A percentile compares a stretch with the other conserved stretches of the same genome.
Conservation (phyloP, 805 yeast genomes). For the Ascoidea rubescens region DNA sequence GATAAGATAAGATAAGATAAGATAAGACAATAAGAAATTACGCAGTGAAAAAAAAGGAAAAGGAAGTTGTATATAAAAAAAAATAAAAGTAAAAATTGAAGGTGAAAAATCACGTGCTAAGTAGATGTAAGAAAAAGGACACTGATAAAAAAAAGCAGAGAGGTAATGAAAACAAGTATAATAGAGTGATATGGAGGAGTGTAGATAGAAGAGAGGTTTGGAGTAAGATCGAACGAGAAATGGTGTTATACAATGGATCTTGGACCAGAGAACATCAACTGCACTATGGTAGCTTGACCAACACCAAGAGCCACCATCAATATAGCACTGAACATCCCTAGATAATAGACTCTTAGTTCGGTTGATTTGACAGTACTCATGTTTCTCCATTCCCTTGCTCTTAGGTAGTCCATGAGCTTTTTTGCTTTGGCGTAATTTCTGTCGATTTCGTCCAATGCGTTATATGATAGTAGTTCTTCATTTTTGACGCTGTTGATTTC, state of each 20-base stretch:
- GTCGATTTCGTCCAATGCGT: conserved; percentile 43
- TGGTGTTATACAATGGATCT: conserved; percentile 15
- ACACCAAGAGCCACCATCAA: conserved; percentile 68
- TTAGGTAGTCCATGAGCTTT: conserved; percentile 66
- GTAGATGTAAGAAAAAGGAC: too few relatives aligned
- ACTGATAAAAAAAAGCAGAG: too few relatives aligned
- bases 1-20: too few relatives aligned
- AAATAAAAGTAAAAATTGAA: too few relatives aligned
- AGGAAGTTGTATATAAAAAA: neutral
- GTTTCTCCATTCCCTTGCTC: conserved; percentile 94
- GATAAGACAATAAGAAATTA: too few relatives aligned
- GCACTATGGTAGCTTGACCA: conserved; percentile 70
- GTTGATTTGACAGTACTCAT: conserved; percentile 82
- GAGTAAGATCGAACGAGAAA: neutral
- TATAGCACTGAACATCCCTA: conserved; percentile 55
- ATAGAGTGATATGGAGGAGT: too few relatives aligned
- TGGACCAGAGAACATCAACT: conserved; percentile 44
- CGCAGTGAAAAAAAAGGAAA: too few relatives aligned
- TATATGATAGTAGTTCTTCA: conserved; percentile 35
- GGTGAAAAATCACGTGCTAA: too few relatives aligned
- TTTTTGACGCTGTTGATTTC: conserved; percentile 26
- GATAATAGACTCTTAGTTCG: conserved; percentile 63
- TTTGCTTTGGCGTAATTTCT: conserved; percentile 42
- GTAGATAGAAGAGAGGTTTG: too few relatives aligned
- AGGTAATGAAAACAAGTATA: too few relatives aligned